These are phyloP conservation scores for Dactylellina cionopaga DNA, from an alignment of 2,329 filamentous ascomycete genomes.

Conservation along the genomic window DNA sequence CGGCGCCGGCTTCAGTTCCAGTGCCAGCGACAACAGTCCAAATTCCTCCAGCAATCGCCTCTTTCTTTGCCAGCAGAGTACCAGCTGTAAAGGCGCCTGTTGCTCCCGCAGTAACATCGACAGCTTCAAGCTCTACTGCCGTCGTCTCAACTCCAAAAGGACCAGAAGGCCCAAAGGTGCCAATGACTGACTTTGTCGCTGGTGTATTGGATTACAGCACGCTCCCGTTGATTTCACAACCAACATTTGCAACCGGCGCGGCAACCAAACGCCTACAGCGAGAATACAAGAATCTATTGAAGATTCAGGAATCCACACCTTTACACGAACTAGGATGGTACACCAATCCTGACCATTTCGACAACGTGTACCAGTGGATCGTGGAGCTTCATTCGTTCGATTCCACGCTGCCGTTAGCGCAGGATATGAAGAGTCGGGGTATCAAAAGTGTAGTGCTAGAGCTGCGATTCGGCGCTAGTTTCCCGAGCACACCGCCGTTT, in stretches of 20 bases:
- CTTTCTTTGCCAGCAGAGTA: background rate
- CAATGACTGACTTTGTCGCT: conserved; percentile 72
- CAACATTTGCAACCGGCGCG: conserved; percentile 70
- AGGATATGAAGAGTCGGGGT: conserved; percentile 74
- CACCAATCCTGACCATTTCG: conserved; percentile 73
- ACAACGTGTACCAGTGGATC: conserved; percentile 89
- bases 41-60: background rate
- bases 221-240: conserved; percentile 73
- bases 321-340: conserved; percentile 82
- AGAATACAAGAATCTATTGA: conserved; percentile 73
- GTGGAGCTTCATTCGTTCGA: conserved; percentile 89
- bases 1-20: background rate
- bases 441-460: conserved; percentile 79
- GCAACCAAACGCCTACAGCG: conserved; percentile 72
- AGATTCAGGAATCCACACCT: conserved; percentile 71
- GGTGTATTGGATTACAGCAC: conserved; percentile 71
- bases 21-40: background rate
- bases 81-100: conserved; percentile 11
- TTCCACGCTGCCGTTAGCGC: conserved; percentile 71
- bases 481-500: conserved; percentile 82
- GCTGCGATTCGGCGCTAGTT: conserved; percentile 79
- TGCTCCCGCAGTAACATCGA: background rate
- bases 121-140: conserved; percentile 8
- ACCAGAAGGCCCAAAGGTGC: conserved; percentile 11
- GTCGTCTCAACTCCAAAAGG: conserved; percentile 9